Evolutionary conservation across 2,329 filamentous ascomycete genomes (phyloP), one percentile per base, ranked within the genome.

Genomic region (Mollisiaceae sp.): DNA sequence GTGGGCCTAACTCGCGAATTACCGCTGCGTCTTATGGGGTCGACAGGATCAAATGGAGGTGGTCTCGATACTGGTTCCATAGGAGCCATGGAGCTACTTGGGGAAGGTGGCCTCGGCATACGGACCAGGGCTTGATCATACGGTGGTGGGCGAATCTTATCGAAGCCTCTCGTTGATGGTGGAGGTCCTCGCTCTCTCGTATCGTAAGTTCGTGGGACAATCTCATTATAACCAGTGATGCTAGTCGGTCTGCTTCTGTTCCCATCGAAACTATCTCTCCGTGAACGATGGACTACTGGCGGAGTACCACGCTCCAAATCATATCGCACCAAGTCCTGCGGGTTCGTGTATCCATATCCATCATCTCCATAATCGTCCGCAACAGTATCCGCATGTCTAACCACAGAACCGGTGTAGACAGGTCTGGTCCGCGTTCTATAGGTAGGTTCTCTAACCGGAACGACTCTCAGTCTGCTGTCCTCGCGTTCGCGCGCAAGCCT

Each of bases 111-210:
- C 15, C 83, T 77, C 18, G 84, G 80, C 73, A 82, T 78, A 59
- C 82, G 81, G 52, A 78, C 76, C 0, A 78, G 77, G 6, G 83
- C 78, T 35, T 81, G 75, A 27, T 85, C 83, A 67, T 86, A 86
- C 8, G 78, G 73, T 18, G 76, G 77, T 62, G 18, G 72, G 73
- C 64, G 84, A 68, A 91, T 85, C 77, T 87, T 91, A 71, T 92
- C 90, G 69, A 93, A 87, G 0, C 89, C 90, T 70, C 89, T 82
- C 2, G 87, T 91, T 5, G 88, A 86, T 4, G 89, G 89, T 11
- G 91, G 91, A 1, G 90, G 90, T 0, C 84, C 72, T 20, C 74
- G 65, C 41, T 76, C 74, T 38, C 83, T 76, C 27, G 78, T 73
- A 50, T 83, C 82, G 65, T 81, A 79, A 32, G 73, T 65, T 55